Base-by-base conservation (phyloP, 768 basidiomycete species). In the Mycena leptocephala region DNA sequence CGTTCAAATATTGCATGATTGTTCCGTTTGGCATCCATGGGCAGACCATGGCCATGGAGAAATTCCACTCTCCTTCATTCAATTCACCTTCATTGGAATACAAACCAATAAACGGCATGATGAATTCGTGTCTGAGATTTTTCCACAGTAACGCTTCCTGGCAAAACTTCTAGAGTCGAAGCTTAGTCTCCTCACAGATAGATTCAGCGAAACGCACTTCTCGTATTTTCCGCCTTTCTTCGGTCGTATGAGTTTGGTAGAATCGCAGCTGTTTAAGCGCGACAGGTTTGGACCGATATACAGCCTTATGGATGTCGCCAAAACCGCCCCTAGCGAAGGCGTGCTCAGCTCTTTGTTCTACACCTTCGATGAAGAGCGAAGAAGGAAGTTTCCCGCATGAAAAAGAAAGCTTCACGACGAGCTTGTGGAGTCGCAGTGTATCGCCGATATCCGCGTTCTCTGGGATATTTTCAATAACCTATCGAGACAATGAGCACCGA, bases 141-240 rank as follows among this genome's bases (percentile, higher is more conserved):
- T 78, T 77, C 79, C 79, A 78, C 11, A 79, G 43, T 10, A 79
- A 33, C 5, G 76, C 79, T 67, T 79, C 79, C 22, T 70, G 64
- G n/a, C 24, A 77, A 30, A 79, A 70, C 55, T 59, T 76, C 79
- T 79, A 43, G 16, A 4, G 28, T 5, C 16, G 18, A n/a, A 18
- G 32, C 10, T 37, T 11, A 48, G 55, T 39, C 32, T 1, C 2
- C 2, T 11, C 37, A 1, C 13, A 48, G 18, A 65, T 18, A 39
- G n/a, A 39, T 11, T 13, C 22, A 24, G 22, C 1, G 2, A 9
- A 22, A 30, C 76, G 13, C 32, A 77, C 76, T 37, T 70, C 73
- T 0, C 32, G 24, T 10, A 32, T 33, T 62, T 55, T 74, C 22
- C 24, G 55, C 18, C 30, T 61, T 24, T 65, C 37, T 22, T 74